Evolutionary conservation across 352 stramenopile genomes (phyloP), one percentile per base, ranked within the genome.

Genomic region (Globisporangium echinulatum): DNA sequence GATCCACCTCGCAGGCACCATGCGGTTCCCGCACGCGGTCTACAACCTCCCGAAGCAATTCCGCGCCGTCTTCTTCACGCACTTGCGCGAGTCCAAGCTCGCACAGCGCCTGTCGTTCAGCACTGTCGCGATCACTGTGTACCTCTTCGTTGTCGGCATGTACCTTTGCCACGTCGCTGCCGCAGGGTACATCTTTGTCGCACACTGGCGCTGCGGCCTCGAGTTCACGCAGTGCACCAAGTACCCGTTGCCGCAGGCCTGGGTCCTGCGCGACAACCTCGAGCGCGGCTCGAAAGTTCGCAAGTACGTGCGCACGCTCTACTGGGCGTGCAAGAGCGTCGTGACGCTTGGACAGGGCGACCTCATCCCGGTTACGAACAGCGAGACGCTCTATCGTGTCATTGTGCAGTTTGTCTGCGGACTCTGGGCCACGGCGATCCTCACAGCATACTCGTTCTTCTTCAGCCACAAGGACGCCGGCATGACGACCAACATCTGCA

Each of bases 301-400:
- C 11, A 70, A 87, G 39, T 90, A 88, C 44, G 59, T 79, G 1
- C 76, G 81, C 0, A 72, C 77, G 39, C 49, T 90, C 4, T 90
- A 90, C 25, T 90, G 81, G 81, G 81, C 67, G 4, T 82, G 69
- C 66, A 90, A 90, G 57, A 88, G 75, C 0, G 77, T 90, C 17
- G 79, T 82, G 10, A 88, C 81, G 9, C 66, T 90, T 7, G 81
- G 81, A 0, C 81, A 90, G 54, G 81, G 81, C 11, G 81, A 90
- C 53, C 9, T 90, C 15, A 72, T 88, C 8, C 81, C 81, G 15
- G 76, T 73, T 25, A 88, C 76, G 0, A 54, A 77, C 37, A 36
- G 44, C 0, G 81, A 90, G 63, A 90, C 81, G 2, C 50, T 61
- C 1, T 90, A 90, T 57, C 69, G 81, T 5, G 70, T 88, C 13